Evolutionary conservation across 225 moss, liverwort and hornwort species (phyloP).

Genomic region (Anthoceros angustus): DNA sequence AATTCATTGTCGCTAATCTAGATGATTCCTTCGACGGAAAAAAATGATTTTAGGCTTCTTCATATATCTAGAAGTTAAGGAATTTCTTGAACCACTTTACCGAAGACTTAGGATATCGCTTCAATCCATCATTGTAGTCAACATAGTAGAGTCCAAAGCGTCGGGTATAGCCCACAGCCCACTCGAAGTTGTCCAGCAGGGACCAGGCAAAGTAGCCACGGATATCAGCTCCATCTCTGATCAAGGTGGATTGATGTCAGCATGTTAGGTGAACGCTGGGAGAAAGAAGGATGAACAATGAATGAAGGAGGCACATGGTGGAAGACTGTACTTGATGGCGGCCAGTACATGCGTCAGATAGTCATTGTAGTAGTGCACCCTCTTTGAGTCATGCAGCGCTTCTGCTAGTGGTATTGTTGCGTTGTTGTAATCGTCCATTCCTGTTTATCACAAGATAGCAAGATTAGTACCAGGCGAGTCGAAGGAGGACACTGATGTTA

Average conservation of each 20-base stretch:
- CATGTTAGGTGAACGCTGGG: slow-evolving; percentile 17
- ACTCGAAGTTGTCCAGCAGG: slow-evolving; percentile 76
- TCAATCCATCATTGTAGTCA: slow-evolving; percentile 35
- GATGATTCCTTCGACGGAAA: no score
- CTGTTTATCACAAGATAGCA: slow-evolving; percentile 17
- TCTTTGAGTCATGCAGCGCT: slow-evolving; percentile 28
- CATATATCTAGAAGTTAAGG: no score
- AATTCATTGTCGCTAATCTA: no score
- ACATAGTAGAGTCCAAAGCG: slow-evolving; percentile 60
- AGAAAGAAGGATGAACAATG: background rate
- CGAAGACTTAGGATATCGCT: slow-evolving; percentile 51
- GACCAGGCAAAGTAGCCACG: slow-evolving; percentile 82
- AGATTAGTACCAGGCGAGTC: no score
- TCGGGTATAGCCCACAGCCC: slow-evolving; percentile 39
- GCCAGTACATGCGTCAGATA: slow-evolving; percentile 33
- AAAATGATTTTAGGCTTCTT: no score
- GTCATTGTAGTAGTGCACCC: slow-evolving; percentile 34
- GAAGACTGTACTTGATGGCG: slow-evolving; percentile 20
- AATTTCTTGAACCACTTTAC: slow-evolving; percentile 50
- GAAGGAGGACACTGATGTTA: background rate
- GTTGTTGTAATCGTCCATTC: slow-evolving; percentile 44
- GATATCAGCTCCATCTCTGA: slow-evolving; percentile 70
- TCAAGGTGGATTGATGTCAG: background rate
- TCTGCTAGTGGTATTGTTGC: slow-evolving; percentile 16
- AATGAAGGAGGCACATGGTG: no score